Evolutionary conservation across 106 monocot genomes (phyloP), one percentile per base, ranked within the genome.

Genomic region (Posidonia australis): DNA sequence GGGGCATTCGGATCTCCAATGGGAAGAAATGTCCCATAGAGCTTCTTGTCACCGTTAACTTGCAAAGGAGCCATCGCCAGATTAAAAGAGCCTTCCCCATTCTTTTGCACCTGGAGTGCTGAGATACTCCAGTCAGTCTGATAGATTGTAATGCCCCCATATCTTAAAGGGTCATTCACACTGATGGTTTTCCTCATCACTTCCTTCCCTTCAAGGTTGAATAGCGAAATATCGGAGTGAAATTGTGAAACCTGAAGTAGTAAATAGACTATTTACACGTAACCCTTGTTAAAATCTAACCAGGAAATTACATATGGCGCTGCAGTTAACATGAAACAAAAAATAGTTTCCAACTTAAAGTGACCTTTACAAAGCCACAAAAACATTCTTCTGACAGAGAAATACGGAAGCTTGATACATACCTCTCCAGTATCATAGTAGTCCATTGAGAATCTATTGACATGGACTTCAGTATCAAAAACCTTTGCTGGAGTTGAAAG

Each of bases 71-170:
- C 90, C 79, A 98, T 64, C 14, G 96, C 78, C 48, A 98, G 78
- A 83, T 98, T 98, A 74, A 85, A 90, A 64, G 96, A 84, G 0
- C 90, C 96, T 79, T 98, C 84, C n/a, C 78, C 90, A 74, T 98
- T 77, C 60, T 87, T 87, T 21, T 74, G 68, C n/a, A 98, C 69
- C 77, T 90, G 90, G 6, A 98, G 82, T 55, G 96, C 96, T 1
- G 96, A 98, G 71, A 98, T 82, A 26, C 87, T 78, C 96, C 96
- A 98, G 56, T 98, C 90, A 16, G 96, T 98, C 54, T 98, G 96
- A 54, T 90, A 98, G 22, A 98, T 84, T 42, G 94, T 96, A 46
- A 96, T 49, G 5, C 94, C 94, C 56, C 80, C 84, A 55, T 87
- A 96, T 68, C 90, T 82, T 60, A 96, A 44, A 18, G 94, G 94